Conservation (phyloP, 2,329 filamentous ascomycete species). For the Phyllosticta citribraziliensis region DNA sequence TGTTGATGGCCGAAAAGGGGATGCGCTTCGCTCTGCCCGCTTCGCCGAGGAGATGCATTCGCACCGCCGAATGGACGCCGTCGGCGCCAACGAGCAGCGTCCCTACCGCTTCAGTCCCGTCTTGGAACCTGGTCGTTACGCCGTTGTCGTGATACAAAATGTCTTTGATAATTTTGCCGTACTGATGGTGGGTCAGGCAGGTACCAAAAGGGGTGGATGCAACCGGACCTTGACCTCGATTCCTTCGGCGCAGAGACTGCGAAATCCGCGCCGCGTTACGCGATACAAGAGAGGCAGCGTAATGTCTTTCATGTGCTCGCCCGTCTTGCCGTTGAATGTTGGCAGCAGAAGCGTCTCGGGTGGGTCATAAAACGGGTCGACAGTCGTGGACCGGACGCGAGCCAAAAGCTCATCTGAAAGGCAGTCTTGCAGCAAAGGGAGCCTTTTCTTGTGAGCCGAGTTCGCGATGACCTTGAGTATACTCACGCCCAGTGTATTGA, state of each 20-base stretch:
- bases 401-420: conserved; percentile 13
- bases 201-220: conserved; percentile 16
- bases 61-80: conserved; percentile 14
- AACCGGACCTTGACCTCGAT: background rate
- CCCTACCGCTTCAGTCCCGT: conserved; percentile 21
- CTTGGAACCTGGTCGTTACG: conserved; percentile 25
- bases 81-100: conserved; percentile 26
- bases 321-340: conserved; percentile 14
- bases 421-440: conserved; percentile 2
- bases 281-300: conserved; percentile 4
- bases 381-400: background rate
- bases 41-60: conserved; percentile 18
- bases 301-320: conserved; percentile 10
- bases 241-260: background rate
- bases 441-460: background rate
- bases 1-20: conserved; percentile 10
- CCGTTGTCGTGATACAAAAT: conserved; percentile 23
- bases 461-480: background rate
- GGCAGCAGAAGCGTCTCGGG: conserved; percentile 8
- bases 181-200: conserved; percentile 12
- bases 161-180: conserved; percentile 28
- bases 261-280: background rate
- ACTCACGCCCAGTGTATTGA: conserved; percentile 13
- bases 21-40: conserved; percentile 9
- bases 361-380: conserved; percentile 10